phyloP scores from a whole-genome alignment of 192 early-diverging fungal genomes.

The Polychytrium aggregatum region DNA sequence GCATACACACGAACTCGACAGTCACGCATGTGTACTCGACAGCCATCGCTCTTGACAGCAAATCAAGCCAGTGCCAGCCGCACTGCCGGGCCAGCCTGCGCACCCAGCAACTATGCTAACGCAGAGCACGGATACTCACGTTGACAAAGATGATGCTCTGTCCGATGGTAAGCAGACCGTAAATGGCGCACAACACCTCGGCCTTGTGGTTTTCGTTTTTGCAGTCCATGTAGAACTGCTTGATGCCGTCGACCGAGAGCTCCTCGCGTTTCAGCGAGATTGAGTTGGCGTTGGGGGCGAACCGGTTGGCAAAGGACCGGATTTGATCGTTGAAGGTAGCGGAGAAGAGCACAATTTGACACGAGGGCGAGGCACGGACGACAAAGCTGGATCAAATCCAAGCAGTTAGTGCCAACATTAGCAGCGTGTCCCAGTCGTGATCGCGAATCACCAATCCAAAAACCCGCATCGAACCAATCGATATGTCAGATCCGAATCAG shows the following conservation, averaged over 20 bases:
- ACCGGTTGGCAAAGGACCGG: constrained; percentile 58
- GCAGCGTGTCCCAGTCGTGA: no score
- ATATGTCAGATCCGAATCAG: no score
- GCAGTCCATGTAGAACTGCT: constrained; percentile 97
- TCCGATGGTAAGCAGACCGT: constrained; percentile 74
- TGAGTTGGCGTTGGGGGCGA: constrained; percentile 81
- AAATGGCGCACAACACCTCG: constrained; percentile 36
- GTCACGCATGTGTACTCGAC: no score
- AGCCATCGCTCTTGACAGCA: no score
- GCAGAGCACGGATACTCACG: constrained; percentile 23
- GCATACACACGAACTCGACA: no score
- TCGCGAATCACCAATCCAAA: no score
- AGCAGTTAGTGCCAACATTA: no score
- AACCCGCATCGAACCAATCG: no score
- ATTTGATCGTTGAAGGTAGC: constrained; percentile 84
- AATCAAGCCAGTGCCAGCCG: not conserved
- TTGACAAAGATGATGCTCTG: constrained; percentile 95
- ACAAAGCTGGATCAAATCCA: no score
- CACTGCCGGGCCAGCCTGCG: not conserved
- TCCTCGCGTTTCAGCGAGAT: constrained; percentile 79
- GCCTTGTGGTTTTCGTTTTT: constrained; percentile 61
- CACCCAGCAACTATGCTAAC: not conserved
- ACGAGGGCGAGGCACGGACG: no score
- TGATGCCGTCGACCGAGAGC: constrained; percentile 85
- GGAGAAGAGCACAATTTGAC: constrained; percentile 88